phyloP scores from a whole-genome alignment of 139 green algal genomes.

The Asterochloris erici region DNA sequence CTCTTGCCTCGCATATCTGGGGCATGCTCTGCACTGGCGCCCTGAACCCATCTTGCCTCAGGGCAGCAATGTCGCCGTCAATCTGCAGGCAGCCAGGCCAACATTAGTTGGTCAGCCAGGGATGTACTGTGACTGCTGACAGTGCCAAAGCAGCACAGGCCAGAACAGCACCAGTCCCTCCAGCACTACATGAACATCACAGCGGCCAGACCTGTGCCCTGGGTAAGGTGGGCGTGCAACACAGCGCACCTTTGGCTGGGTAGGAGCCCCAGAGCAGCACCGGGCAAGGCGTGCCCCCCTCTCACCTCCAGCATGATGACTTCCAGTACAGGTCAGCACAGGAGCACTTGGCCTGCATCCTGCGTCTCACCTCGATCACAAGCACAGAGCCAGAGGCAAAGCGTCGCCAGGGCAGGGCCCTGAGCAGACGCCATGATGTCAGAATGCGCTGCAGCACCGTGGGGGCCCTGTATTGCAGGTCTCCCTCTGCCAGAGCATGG shows the following conservation, averaged over 20 bases:
- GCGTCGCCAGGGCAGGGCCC: slow-evolving; percentile 83
- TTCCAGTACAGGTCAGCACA: too few relatives aligned
- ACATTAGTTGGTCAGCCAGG: too few relatives aligned
- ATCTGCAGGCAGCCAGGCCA: slow-evolving; percentile 24
- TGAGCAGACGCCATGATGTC: slow-evolving; percentile 33
- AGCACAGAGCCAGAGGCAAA: slow-evolving; percentile 83
- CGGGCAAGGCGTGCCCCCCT: background rate
- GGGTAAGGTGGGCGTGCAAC: background rate
- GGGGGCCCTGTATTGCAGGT: background rate
- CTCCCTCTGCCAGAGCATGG: background rate
- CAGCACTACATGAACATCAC: too few relatives aligned
- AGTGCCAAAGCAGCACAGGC: too few relatives aligned
- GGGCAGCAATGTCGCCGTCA: slow-evolving; percentile 48
- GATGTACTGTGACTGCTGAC: too few relatives aligned
- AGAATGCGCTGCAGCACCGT: background rate
- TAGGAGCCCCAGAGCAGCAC: background rate
- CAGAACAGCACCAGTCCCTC: too few relatives aligned
- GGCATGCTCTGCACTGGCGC: background rate
- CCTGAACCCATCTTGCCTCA: slow-evolving; percentile 18
- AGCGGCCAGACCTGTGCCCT: too few relatives aligned
- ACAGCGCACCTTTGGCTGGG: background rate
- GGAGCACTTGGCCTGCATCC: background rate
- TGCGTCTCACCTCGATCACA: slow-evolving; percentile 56
- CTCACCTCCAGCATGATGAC: background rate
- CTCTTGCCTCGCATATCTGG: background rate